Conservation (phyloP, 805 yeast genomes). For the Saccharomycopsis fermentans region DNA sequence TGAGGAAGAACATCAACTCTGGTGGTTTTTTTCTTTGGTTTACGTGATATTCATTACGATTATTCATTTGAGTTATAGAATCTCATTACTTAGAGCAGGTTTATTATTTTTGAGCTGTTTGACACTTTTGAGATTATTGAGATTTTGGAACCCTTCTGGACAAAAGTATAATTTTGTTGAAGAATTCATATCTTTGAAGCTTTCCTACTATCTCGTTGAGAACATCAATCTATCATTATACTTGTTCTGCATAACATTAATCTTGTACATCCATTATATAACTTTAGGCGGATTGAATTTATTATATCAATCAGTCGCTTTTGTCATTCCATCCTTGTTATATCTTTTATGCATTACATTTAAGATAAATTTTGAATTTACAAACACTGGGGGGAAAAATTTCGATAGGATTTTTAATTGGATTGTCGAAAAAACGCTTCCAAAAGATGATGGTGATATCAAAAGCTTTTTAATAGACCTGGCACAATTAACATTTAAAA, state of each 20-base stretch:
- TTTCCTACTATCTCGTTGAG: neutral
- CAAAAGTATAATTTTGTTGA: slow-evolving; percentile 53
- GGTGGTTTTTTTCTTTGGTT: slow-evolving; percentile 72
- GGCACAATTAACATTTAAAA: slow-evolving; percentile 28
- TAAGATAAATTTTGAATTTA: slow-evolving; percentile 13
- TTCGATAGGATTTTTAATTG: slow-evolving; percentile 5
- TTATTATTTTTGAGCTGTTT: slow-evolving; percentile 20
- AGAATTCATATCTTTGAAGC: slow-evolving; percentile 11
- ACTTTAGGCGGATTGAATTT: slow-evolving; percentile 23
- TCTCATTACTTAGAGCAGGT: neutral
- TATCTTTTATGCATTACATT: slow-evolving; percentile 10
- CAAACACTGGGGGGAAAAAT: slow-evolving; percentile 16
- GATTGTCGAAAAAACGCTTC: slow-evolving; percentile 7
- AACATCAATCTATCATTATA: slow-evolving; percentile 2
- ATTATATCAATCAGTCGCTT: slow-evolving; percentile 28
- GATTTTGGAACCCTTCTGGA: slow-evolving; percentile 87
- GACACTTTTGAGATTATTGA: slow-evolving; percentile 41
- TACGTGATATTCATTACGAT: slow-evolving; percentile 12
- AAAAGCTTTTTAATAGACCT: slow-evolving; percentile 26
- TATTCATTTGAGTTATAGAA: neutral
- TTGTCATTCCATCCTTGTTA: slow-evolving; percentile 35
- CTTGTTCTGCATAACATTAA: slow-evolving; percentile 1
- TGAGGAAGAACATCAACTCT: slow-evolving; percentile 92
- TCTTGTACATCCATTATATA: slow-evolving; percentile 14
- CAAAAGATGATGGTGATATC: slow-evolving; percentile 22